These are phyloP conservation scores for Epichloe gansuensis DNA, from an alignment of 2,329 filamentous ascomycete genomes.

Conservation along the genomic window DNA sequence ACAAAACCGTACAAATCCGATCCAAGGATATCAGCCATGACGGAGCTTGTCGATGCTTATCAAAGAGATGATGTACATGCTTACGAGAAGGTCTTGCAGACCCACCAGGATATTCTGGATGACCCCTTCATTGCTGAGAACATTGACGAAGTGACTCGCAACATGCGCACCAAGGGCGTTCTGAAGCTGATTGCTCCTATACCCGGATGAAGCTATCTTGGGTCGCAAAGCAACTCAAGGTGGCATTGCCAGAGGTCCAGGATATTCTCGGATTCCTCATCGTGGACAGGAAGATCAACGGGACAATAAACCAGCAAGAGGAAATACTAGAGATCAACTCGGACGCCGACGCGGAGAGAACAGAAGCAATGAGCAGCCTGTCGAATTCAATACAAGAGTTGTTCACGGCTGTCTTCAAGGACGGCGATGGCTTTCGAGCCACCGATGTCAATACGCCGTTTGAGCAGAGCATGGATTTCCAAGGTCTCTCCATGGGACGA, in stretches of 20 bases:
- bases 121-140: slow-evolving; percentile 98
- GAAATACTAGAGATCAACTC: slow-evolving; percentile 75
- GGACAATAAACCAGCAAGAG: slow-evolving; percentile 78
- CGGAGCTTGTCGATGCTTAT: slow-evolving; percentile 89
- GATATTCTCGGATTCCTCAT: slow-evolving; percentile 95
- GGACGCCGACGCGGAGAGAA: slow-evolving; percentile 59
- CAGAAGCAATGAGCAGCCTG: slow-evolving; percentile 62
- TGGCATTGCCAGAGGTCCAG: slow-evolving; percentile 74
- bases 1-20: slow-evolving; percentile 97
- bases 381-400: slow-evolving; percentile 56
- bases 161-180: slow-evolving; percentile 94
- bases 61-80: slow-evolving; percentile 87
- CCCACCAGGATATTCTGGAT: slow-evolving; percentile 77
- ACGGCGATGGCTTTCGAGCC: slow-evolving; percentile 56
- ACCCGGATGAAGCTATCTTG: slow-evolving; percentile 80
- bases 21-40: slow-evolving; percentile 92
- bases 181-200: slow-evolving; percentile 87
- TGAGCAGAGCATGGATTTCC: slow-evolving; percentile 20
- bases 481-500: slow-evolving; percentile 10
- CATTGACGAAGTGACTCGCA: slow-evolving; percentile 96
- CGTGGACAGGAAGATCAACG: slow-evolving; percentile 74
- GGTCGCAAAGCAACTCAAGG: slow-evolving; percentile 79
- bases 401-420: slow-evolving; percentile 61
- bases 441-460: slow-evolving; percentile 14
- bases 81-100: slow-evolving; percentile 79